Evolutionary conservation across 169 alveolate species (phyloP), one percentile per base, ranked within the genome.

Genomic region (Plasmodium coatneyi): DNA sequence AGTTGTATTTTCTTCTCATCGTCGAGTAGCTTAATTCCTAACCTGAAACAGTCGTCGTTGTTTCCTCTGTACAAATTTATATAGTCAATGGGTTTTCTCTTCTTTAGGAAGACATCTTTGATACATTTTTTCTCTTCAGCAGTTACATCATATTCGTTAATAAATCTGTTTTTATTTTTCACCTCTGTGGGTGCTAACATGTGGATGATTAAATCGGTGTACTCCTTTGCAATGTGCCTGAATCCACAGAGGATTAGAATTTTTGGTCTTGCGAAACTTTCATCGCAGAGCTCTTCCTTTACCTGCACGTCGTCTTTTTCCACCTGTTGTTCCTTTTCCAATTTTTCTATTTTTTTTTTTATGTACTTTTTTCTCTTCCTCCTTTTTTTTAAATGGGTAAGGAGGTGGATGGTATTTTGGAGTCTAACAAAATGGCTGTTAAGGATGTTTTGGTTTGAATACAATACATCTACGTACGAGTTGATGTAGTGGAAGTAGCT

Each of bases 11-110:
- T 95, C 71, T 97, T 96, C 30, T 92, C 92, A 56, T 96, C 92
- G 25, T 87, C 93, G 10, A 87, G 81, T 56, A 97, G 83, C 25
- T 96, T 95, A 36, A 98, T 82, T 25, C 99, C 99, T 43, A 97
- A 94, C 74, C 97, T 96, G 82, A 97, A 97, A 1, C 97, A 96
- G 83, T 98, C 99, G 80, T 97, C 98, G 82, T 92, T 93, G 80
- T 97, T 96, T 1, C 98, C 98, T 54, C 92, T 72, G 83, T 96
- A 96, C 34, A 93, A 80, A 56, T 96, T 93, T 14, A 96, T 91
- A 76, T 79, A 95, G 80, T 96, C 97, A 52, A 89, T 39, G 16
- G 96, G 82, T 83, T 92, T 90, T 66, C 84, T 92, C 34, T 97
- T 95, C 70, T 96, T 95, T 25, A 34, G 19, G 80, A 92, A 93